Percentiles rank a stretch among this genome's conserved stretches.
Conservation (phyloP, 495 filamentous ascomycete genomes). For the Neurospora africana region DNA sequence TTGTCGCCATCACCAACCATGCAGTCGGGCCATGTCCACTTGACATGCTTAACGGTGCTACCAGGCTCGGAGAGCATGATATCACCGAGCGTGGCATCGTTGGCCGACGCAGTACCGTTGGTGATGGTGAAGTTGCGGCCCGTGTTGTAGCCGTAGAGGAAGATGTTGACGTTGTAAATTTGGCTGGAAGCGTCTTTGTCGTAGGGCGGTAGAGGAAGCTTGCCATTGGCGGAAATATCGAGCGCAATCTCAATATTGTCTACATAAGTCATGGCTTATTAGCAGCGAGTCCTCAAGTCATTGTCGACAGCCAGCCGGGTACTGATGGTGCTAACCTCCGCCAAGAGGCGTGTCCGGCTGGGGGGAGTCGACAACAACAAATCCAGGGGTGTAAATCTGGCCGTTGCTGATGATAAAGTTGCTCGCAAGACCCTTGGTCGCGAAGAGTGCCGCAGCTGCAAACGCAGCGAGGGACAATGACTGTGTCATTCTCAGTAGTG, state of each 20-base stretch:
- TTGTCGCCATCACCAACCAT: slow-evolving; percentile 44
- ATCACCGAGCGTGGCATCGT: slow-evolving; percentile 46
- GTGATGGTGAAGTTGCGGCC: slow-evolving; percentile 58
- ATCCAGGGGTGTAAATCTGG: slow-evolving; percentile 54
- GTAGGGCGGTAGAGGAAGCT: slow-evolving; percentile 47
- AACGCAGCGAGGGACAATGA: slow-evolving; percentile 9
- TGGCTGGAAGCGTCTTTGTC: slow-evolving; percentile 34
- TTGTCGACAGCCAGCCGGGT: background rate
- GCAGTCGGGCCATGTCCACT: slow-evolving; percentile 57
- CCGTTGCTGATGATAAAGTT: slow-evolving; percentile 46
- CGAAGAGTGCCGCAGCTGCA: slow-evolving; percentile 9
- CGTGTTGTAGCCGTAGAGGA: slow-evolving; percentile 50
- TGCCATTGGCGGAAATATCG: slow-evolving; percentile 54
- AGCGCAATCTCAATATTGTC: slow-evolving; percentile 55
- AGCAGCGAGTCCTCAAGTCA: background rate
- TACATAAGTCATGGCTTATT: slow-evolving; percentile 8
- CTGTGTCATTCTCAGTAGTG: slow-evolving; percentile 5
- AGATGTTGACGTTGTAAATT: slow-evolving; percentile 55
- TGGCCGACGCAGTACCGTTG: slow-evolving; percentile 48
- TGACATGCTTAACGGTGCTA: slow-evolving; percentile 60
- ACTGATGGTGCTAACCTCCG: slow-evolving; percentile 38
- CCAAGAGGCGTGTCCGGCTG: slow-evolving; percentile 58
- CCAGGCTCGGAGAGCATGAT: slow-evolving; percentile 50
- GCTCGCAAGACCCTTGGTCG: slow-evolving; percentile 8
- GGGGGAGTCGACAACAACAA: slow-evolving; percentile 52